Evolutionary conservation across 1,284 basidiomycete species (phyloP), one percentile per base, ranked within the genome.

Genomic region (Anthracocystis walkeri): DNA sequence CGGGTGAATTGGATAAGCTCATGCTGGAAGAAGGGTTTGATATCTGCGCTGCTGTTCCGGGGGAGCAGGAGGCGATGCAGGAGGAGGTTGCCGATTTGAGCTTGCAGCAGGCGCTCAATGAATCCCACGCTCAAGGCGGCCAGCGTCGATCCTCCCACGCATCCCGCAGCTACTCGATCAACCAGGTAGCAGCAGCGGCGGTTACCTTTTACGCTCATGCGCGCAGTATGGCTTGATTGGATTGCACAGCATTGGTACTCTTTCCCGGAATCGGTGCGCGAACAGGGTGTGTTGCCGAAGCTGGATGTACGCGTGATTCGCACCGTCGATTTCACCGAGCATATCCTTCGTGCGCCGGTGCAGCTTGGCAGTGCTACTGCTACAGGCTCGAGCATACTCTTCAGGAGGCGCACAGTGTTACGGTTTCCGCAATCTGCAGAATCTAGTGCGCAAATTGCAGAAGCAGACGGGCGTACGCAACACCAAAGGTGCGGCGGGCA

Each of bases 351-450:
- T 4, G 67, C 75, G 11, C 71, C 77, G 1, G 25, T 20, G 11
- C 65, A 60, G 33, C 27, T 59, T n/a, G 44, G 25, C 5, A 38
- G 21, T 12, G 21, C 0, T n/a, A 4, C 3, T 38, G 21, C 40
- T n/a, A 6, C 31, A 42, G 11, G 16, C 49, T 55, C 64, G 12
- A n/a, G n/a, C n/a, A 87, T 92, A 29, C 87, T 99, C 23, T 97
- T 98, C 88, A 91, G 91, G n/a, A 76, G 96, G 94, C 3, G 94
- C 95, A 2, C 93, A 92, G 75, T 97, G 95, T 86, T 99, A 98
- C 83, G 97, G 97, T 2, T 99, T 99, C 87, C 90, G 94, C 58
- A 99, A 99, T 85, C 87, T 99, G 58, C 96, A 99, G 86, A 99
- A 98, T 84, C 90, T 99, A 52, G 96, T 99, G 49, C 89, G 95